Base-by-base conservation (phyloP, 2,329 filamentous ascomycete genomes). In the Paecilomyces fulvus region DNA sequence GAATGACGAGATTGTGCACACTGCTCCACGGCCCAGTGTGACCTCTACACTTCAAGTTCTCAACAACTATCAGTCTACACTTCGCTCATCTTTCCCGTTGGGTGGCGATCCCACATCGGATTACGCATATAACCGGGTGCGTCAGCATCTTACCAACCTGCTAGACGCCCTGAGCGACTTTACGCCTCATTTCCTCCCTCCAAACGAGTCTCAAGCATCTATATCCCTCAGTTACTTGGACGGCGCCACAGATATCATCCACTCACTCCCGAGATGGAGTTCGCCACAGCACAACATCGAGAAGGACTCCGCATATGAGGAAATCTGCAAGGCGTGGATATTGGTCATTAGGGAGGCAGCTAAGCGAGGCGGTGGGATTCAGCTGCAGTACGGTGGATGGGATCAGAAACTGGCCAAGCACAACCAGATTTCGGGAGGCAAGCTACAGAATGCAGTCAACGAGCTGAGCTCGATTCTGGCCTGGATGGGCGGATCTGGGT, bases 241-340 rank as follows among this genome's bases (percentile, higher is more conserved):
- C 63, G 88, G 87, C 50, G 92, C 89, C 58, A 99, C 94, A 30
- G 86, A 92, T 62, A 84, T 97, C 56, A 88, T 97, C 56, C 92
- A 99, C 72, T 81, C 86, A 43, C 80, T 99, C 49, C 94, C 94
- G 2, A 84, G 95, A 67, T 99, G 92, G 91, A 89, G 94, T 63
- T 90, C 86, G 49, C 88, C 88, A 58, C 85, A 90, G 60, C 88
- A 96, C 75, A 92, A 92, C 62, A 83, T 96, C 65, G 90, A 95
- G 77, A 96, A 96, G 73, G 88, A 96, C 63, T 90, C 90, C 61
- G 92, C 92, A 6, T 99, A 99, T 69, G 92, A 99, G 66, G 94
- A 97, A 69, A 92, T 99, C 61, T 87, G 90, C 25, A 90, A 88
- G 67, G 94, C 94, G 1, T 99, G 94, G 94, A 86, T 90, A 14